Evolutionary conservation across 23 red algal genomes (phyloP), one percentile per base, ranked within the genome.

Genomic region (Gracilaria caudata): DNA sequence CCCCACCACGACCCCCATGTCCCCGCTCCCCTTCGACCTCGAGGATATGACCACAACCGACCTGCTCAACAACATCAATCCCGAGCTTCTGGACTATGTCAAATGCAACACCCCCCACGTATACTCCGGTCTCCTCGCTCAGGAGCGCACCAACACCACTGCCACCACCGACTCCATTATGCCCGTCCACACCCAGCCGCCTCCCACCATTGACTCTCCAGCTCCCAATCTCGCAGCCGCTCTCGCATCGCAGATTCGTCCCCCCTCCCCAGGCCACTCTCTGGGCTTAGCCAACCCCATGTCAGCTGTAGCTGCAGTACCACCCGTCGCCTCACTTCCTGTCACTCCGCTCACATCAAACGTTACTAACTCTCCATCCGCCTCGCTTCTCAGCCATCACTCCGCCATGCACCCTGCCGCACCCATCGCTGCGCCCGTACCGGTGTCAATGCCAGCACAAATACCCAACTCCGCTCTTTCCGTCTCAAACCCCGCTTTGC

Each of bases 71-170:
- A 49, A 75, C 37, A 75, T 75, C 4, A 75, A 75, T 21, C 70
- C 70, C 40, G 70, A 75, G 38, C 70, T 75, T 39, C 21, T 75
- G 1, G 70, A 75, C 70, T 75, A 75, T 21, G 70, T 75, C 39
- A 75, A 75, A 24, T 75, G 43, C 19, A 75, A 75, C 40, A 75
- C 70, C 17, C 70, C 70, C 37, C 70, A 75, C 14, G 70, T 75
- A 14, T 75, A 75, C 19, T 75, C 70, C 7, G 70, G 70, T 28
- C 70, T 75, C 25, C 19, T 75, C 49, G 70, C 70, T 4, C 70
- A 75, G 43, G 70, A 75, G 39, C 70, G 70, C 70, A 73, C 35
- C 33, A 43, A 75, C 21, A 21, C 20, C 66, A 37, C 66, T 20
- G 1, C 33, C 4, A 10, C 66, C 37, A 17, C 7, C n/a, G 70